Percentiles rank a stretch among this genome's conserved stretches.
phyloP scores from a whole-genome alignment of 2,329 filamentous ascomycete genomes.

The Ascocoryne sarcoides region DNA sequence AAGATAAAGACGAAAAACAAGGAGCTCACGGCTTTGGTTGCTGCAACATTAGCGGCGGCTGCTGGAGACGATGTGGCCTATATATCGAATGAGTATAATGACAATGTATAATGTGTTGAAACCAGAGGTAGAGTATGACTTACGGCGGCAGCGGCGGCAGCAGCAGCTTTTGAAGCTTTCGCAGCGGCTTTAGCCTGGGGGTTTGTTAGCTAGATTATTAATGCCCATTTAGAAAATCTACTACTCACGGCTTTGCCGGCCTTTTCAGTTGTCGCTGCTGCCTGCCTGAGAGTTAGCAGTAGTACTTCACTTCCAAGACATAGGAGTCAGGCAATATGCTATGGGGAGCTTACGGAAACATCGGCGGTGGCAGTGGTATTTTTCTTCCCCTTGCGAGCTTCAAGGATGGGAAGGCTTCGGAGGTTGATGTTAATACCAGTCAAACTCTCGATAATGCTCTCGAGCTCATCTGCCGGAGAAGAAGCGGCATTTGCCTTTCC shows the following conservation, averaged over 20 bases:
- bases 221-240: background rate
- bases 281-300: conserved; percentile 2
- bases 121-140: background rate
- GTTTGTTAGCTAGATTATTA: background rate
- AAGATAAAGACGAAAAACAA: background rate
- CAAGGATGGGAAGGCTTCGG: conserved; percentile 14
- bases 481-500: conserved; percentile 1
- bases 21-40: conserved; percentile 2
- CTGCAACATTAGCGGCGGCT: conserved; percentile 1
- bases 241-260: conserved; percentile 4
- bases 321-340: background rate
- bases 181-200: conserved; percentile 3
- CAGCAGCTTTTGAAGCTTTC: conserved; percentile 2
- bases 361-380: conserved; percentile 9
- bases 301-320: no score
- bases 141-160: background rate
- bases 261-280: conserved; percentile 1
- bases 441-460: conserved; percentile 12
- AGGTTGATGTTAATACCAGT: conserved; percentile 15
- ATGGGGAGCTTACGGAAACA: conserved; percentile 5
- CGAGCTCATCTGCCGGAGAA: conserved; percentile 2
- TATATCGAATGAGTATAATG: background rate
- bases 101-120: background rate
- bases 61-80: background rate
- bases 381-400: conserved; percentile 17